Evolutionary conservation across 257 asterid genomes (phyloP).

Genomic region (Eucommia ulmoides): DNA sequence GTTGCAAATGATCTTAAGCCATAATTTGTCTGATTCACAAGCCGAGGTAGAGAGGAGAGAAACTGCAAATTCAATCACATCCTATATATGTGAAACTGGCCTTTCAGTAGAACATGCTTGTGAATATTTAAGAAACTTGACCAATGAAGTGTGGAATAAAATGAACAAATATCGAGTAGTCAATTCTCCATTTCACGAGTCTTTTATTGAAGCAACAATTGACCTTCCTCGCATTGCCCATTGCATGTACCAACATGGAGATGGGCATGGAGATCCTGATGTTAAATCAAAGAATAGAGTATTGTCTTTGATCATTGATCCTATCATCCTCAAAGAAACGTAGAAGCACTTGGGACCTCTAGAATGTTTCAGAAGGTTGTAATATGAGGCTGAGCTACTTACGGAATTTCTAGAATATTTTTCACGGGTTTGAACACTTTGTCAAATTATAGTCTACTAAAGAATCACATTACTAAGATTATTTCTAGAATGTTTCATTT

Average conservation of each 20-base stretch:
- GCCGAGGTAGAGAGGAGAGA: not conserved
- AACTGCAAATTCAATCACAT: not conserved
- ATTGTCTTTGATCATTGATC: constrained; percentile 7
- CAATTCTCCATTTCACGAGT: not conserved
- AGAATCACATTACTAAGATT: too few species aligned
- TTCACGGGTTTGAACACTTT: too few species aligned
- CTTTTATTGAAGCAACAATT: constrained; percentile 3
- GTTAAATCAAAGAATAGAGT: constrained; percentile 8
- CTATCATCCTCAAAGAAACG: constrained; percentile 6
- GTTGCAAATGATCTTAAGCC: too few species aligned
- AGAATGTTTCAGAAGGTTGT: too few species aligned
- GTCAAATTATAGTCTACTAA: too few species aligned
- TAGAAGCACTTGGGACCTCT: too few species aligned
- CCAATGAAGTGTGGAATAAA: not conserved
- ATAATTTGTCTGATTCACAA: too few species aligned
- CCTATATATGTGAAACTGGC: not conserved
- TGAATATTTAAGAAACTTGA: not conserved
- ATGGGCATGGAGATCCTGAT: constrained; percentile 15
- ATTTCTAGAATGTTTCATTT: too few species aligned
- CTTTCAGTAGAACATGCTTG: not conserved
- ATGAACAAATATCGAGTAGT: not conserved
- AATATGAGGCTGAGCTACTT: too few species aligned
- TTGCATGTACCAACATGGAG: constrained; percentile 9
- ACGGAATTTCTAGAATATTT: too few species aligned
- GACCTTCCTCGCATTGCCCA: constrained; percentile 12